These are phyloP conservation scores for Emericellopsis atlantica DNA, from an alignment of 2,329 filamentous ascomycete species.

Conservation along the genomic window DNA sequence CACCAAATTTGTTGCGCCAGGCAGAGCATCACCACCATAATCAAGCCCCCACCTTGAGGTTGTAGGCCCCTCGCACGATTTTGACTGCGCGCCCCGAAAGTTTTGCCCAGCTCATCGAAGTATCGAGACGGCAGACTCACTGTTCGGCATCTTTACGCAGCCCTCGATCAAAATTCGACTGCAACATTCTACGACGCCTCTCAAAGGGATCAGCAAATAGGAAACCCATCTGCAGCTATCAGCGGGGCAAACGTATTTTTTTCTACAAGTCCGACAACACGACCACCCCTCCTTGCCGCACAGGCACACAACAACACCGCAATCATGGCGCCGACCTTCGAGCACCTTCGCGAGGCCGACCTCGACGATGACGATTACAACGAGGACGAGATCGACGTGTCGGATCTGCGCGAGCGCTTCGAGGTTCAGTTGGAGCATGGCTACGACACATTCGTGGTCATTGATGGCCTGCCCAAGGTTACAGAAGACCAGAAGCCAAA, in stretches of 20 bases:
- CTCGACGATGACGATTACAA: slow-evolving; percentile 77
- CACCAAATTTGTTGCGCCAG: slow-evolving; percentile 22
- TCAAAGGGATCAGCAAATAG: background rate
- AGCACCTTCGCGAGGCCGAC: slow-evolving; percentile 83
- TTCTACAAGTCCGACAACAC: too few species aligned
- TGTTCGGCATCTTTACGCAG: too few species aligned
- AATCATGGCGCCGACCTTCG: slow-evolving; percentile 83
- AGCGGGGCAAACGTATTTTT: slow-evolving; percentile 23
- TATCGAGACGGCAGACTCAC: too few species aligned
- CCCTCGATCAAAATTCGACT: too few species aligned
- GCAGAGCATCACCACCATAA: slow-evolving; percentile 8
- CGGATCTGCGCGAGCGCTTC: slow-evolving; percentile 86
- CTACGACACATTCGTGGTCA: slow-evolving; percentile 89
- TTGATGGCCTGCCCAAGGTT: slow-evolving; percentile 86
- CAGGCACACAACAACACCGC: slow-evolving; percentile 15
- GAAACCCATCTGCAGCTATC: slow-evolving; percentile 1
- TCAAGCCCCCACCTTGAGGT: slow-evolving; percentile 10
- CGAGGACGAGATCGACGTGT: slow-evolving; percentile 89
- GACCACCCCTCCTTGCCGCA: slow-evolving; percentile 13
- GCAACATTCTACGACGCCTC: background rate
- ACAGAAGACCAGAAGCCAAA: slow-evolving; percentile 85
- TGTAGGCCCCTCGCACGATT: slow-evolving; percentile 7
- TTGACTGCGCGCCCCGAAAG: background rate
- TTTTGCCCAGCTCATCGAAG: too few species aligned
- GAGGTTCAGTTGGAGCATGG: slow-evolving; percentile 94